Evolutionary conservation across 177 flowering plant genomes (phyloP).

Genomic region (Vitis hybrid): DNA sequence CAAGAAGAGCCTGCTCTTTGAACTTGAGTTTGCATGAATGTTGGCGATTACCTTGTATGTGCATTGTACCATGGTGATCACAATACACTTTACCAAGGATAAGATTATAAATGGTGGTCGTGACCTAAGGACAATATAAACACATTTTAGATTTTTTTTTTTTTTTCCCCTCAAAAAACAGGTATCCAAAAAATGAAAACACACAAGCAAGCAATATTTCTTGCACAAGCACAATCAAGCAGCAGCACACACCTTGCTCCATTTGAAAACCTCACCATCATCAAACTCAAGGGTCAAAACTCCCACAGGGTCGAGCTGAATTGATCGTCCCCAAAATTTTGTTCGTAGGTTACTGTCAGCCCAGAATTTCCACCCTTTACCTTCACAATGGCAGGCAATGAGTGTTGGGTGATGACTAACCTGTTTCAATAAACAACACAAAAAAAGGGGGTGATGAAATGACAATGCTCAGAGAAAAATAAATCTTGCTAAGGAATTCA

Average conservation of each 20-base stretch:
- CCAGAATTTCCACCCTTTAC: conserved; percentile 97
- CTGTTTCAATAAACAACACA: conserved; percentile 33
- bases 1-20: conserved; percentile 86
- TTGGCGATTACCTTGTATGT: conserved; percentile 71
- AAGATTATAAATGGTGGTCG: conserved; percentile 80
- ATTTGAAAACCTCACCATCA: conserved; percentile 91
- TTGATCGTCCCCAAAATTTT: conserved; percentile 92
- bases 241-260: conserved; percentile 77
- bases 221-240: conserved; percentile 2
- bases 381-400: conserved; percentile 97
- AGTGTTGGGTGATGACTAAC: conserved; percentile 97
- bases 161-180: neutral
- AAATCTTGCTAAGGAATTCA: neutral
- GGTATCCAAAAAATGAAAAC: neutral
- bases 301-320: conserved; percentile 96
- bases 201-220: conserved; percentile 1
- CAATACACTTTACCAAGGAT: conserved; percentile 89
- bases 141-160: conserved; percentile 2
- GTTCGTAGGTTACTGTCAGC: conserved; percentile 80
- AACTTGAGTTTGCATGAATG: conserved; percentile 86
- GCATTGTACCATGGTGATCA: conserved; percentile 92
- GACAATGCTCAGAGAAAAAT: neutral
- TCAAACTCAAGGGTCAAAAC: conserved; percentile 83
- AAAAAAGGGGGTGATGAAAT: neutral
- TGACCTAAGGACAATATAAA: conserved; percentile 55